Evolutionary conservation across 1,284 basidiomycete genomes (phyloP).

Genomic region (Flammula alnicola): DNA sequence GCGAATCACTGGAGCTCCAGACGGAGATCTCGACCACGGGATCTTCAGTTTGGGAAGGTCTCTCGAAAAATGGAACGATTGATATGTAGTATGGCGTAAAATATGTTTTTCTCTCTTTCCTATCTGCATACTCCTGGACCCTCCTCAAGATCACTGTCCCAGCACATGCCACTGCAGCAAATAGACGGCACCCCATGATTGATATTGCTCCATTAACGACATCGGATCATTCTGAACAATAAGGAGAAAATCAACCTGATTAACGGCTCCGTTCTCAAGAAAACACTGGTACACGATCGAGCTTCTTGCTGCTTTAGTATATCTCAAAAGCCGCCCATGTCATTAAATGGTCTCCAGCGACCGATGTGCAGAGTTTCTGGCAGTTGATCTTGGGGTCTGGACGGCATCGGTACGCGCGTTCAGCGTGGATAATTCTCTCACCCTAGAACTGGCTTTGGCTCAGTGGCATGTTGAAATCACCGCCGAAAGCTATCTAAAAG

Average conservation of each 20-base stretch:
- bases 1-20: constrained; percentile 27
- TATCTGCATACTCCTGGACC: neutral
- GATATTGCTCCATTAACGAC: constrained; percentile 5
- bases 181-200: too few species aligned
- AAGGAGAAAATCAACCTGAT: constrained; percentile 9
- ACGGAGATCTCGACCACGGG: constrained; percentile 34
- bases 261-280: constrained; percentile 13
- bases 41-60: constrained; percentile 59
- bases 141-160: too few species aligned
- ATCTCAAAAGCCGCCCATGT: neutral
- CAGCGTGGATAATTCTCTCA: neutral
- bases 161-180: too few species aligned
- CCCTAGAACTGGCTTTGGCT: neutral
- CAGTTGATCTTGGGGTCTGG: neutral
- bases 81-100: too few species aligned
- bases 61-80: constrained; percentile 11
- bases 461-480: neutral
- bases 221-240: constrained; percentile 7
- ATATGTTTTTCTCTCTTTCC: too few species aligned
- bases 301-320: constrained; percentile 2
- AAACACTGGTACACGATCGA: too few species aligned
- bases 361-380: neutral
- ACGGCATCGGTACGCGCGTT: neutral
- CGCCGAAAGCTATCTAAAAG: constrained; percentile 1
- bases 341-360: neutral